Evolutionary conservation across 1,139 yeast genomes (phyloP).

Genomic region (Pichia sp.): DNA sequence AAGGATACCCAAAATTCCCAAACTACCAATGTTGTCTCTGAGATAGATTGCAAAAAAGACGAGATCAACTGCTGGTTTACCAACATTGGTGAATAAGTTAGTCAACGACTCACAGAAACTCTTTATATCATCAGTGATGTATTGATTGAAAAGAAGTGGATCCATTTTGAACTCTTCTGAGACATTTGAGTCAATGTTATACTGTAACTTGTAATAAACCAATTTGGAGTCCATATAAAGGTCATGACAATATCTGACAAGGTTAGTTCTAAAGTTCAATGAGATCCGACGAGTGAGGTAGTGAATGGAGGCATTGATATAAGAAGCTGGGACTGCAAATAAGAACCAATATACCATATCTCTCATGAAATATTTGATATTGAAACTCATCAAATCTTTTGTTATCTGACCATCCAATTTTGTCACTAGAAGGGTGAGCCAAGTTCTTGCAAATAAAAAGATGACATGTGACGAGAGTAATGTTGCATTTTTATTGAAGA

Average conservation of each 20-base stretch:
- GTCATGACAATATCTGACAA: conserved; percentile 85
- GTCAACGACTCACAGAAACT: conserved; percentile 80
- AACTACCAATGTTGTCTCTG: conserved; percentile 76
- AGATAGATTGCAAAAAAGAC: conserved; percentile 82
- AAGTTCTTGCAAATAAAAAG: conserved; percentile 75
- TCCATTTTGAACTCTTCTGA: conserved; percentile 24
- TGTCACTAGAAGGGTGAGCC: conserved; percentile 81
- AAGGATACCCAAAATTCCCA: conserved; percentile 78
- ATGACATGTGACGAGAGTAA: conserved; percentile 65
- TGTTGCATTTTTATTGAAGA: conserved; percentile 61
- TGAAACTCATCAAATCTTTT: conserved; percentile 78
- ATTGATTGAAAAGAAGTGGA: conserved; percentile 57
- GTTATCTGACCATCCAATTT: conserved; percentile 90
- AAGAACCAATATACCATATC: conserved; percentile 83
- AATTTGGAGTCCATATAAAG: conserved; percentile 74
- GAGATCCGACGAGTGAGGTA: conserved; percentile 72
- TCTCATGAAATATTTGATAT: conserved; percentile 65
- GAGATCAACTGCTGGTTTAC: conserved; percentile 85
- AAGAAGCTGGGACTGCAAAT: conserved; percentile 90
- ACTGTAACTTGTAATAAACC: conserved; percentile 72
- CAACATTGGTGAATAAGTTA: conserved; percentile 78
- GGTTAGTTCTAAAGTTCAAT: conserved; percentile 75
- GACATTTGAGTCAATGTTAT: conserved; percentile 20
- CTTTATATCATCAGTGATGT: conserved; percentile 78
- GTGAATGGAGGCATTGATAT: conserved; percentile 86